Evolutionary conservation across 2,329 filamentous ascomycete genomes (phyloP), one percentile per base, ranked within the genome.

Genomic region (Aspergillus eucalypticola): DNA sequence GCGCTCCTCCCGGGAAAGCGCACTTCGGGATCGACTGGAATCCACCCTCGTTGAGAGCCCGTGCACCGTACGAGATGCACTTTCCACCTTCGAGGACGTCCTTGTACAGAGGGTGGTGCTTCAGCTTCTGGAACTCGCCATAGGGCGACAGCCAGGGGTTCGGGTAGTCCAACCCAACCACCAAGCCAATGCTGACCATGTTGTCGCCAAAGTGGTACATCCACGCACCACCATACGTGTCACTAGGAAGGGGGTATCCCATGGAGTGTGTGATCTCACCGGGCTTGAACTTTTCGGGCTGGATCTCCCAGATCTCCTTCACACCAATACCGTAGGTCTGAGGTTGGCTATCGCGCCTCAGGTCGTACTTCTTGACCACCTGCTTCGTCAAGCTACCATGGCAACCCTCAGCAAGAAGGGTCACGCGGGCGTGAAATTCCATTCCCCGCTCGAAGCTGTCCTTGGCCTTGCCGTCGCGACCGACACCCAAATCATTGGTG

Each of bases 131-230:
- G 76, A 99, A 99, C 75, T 99, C 95, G 60, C 88, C 86, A 74
- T 98, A 99, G 0, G 95, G 95, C 3, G 93, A 95, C 58, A 98
- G 79, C 92, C 94, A 99, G 0, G 95, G 95, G 78, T 99, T 99
- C 44, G 91, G 84, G 76, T 99, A 99, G 81, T 99, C 95, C 56
- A 99, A 84, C 23, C 93, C 93, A 39, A 96, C 90, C 10, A 99
- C 95, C 17, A 98, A 83, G 23, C 95, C 95, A 58, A 99, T 83
- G 67, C 88, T 92, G 61, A 99, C 94, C 69, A 98, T 85, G 77
- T 98, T 99, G 69, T 99, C 94, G 39, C 93, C 95, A 76, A 98
- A 99, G 77, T 99, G 95, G 73, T 99, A 99, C 91, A 99, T 93
- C 88, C 92, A 99, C n/a, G 91, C 92, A 66, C 95, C 95, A 67